Evolutionary conservation across 495 filamentous ascomycete species (phyloP).

Genomic region (Durotheca rogersii): DNA sequence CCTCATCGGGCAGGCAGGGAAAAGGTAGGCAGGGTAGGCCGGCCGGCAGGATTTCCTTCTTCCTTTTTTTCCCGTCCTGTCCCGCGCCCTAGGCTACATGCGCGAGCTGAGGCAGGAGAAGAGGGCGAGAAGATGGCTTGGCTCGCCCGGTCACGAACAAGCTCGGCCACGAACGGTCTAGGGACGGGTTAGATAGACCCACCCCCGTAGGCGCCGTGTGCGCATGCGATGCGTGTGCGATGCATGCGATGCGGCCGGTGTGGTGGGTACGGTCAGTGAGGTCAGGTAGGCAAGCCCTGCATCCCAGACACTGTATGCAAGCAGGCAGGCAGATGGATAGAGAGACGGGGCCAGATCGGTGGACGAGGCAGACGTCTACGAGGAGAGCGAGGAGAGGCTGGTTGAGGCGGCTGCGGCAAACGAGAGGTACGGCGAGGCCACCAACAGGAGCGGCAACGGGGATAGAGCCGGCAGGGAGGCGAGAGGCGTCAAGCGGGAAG

Average conservation of each 20-base stretch:
- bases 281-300: too few relatives aligned
- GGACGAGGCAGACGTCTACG: too few relatives aligned
- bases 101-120: not conserved
- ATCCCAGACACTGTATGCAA: not conserved
- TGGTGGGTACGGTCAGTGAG: too few relatives aligned
- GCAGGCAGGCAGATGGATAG: not conserved
- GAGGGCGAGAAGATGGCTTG: not conserved
- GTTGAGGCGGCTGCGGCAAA: too few relatives aligned
- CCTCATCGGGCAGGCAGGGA: not conserved
- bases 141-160: too few relatives aligned
- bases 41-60: too few relatives aligned
- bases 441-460: too few relatives aligned
- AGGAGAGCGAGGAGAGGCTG: too few relatives aligned
- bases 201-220: not conserved
- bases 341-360: not conserved
- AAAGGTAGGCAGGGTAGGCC: too few relatives aligned
- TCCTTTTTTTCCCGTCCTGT: not conserved
- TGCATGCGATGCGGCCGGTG: not conserved
- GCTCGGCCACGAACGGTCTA: not conserved
- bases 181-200: not conserved
- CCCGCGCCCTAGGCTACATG: not conserved
- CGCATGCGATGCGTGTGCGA: not conserved
- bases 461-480: not conserved
- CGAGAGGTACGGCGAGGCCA: too few relatives aligned
- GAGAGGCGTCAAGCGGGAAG: not conserved